phyloP scores from a whole-genome alignment of 345 rosid genomes.

The Aethionema arabicum region DNA sequence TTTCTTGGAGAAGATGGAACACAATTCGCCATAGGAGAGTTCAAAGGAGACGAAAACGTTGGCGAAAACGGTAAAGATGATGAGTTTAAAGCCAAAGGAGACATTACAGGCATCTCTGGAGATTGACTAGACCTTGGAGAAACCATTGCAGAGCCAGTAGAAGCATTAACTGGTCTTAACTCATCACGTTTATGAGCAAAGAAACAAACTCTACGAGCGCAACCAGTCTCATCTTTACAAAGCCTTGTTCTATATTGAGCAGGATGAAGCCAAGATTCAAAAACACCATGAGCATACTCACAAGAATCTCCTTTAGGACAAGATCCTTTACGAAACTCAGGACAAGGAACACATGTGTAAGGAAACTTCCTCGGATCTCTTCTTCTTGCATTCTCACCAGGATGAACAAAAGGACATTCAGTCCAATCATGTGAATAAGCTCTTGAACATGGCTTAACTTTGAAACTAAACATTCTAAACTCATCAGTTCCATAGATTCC shows the following conservation, averaged over 20 bases:
- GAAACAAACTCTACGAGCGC: slow-evolving; percentile 91
- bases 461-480: slow-evolving; percentile 89
- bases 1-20: slow-evolving; percentile 71
- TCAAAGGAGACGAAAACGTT: slow-evolving; percentile 57
- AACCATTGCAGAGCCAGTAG: slow-evolving; percentile 96
- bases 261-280: slow-evolving; percentile 98
- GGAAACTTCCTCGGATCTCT: slow-evolving; percentile 93
- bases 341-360: slow-evolving; percentile 96
- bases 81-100: slow-evolving; percentile 58
- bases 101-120: slow-evolving; percentile 61
- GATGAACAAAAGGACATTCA: slow-evolving; percentile 97
- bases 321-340: slow-evolving; percentile 92
- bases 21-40: slow-evolving; percentile 63
- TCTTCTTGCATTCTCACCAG: slow-evolving; percentile 98
- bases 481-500: slow-evolving; percentile 86
- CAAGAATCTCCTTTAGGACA: slow-evolving; percentile 90
- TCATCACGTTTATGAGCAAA: slow-evolving; percentile 91
- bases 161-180: slow-evolving; percentile 82
- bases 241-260: slow-evolving; percentile 92
- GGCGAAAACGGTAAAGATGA: slow-evolving; percentile 50
- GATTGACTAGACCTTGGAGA: slow-evolving; percentile 66
- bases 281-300: slow-evolving; percentile 96
- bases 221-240: slow-evolving; percentile 94
- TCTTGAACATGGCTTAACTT: slow-evolving; percentile 97
- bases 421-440: slow-evolving; percentile 99